Evolutionary conservation across 257 asterid genomes (phyloP), one percentile per base, ranked within the genome.

Genomic region (Rhazya stricta): DNA sequence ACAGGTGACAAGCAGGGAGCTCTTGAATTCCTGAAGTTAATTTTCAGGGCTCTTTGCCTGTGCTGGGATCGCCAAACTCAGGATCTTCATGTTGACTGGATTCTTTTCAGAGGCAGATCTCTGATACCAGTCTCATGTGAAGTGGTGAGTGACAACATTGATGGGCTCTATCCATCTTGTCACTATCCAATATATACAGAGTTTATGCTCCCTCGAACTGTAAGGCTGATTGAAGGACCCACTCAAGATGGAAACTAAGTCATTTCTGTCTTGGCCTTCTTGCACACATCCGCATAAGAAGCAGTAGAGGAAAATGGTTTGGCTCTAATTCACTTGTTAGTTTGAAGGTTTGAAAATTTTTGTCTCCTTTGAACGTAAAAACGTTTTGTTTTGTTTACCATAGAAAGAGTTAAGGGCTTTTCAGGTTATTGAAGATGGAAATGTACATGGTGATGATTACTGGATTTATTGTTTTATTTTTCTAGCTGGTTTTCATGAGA

Each of bases 1-100:
- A 53, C 81, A 94, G 99, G 99, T 56, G 85, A 89, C 81, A 95
- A 92, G 74, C 98, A 91, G 53, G 99, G 98, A 41, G 84, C 91
- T n/a, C 71, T 90, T 23, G 99, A 95, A 77, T 91, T 87, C 90
- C 77, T 92, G 45, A 95, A 95, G 85, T 83, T 95, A 83, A 77
- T 95, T 18, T 88, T 95, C 78, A 54, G 98, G 82, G 99, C 96
- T 18, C 96, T 95, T 42, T 95, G 98, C 83, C 97, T 95, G 71
- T 95, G 99, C 79, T 95, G 99, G 99, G 99, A 95, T 79, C 96
- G 98, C 27, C 99, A 95, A 81, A 95, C 97, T 29, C 99, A 95
- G 83, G 99, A 95, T 83, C 85, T 95, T 56, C 99, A 95, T 42
- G 76, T 92, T 0, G 99, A 95, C 86, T 95, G 99, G 99, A 89